Evolutionary conservation across 257 asterid genomes (phyloP).

Genomic region (Lavandula angustifolia): DNA sequence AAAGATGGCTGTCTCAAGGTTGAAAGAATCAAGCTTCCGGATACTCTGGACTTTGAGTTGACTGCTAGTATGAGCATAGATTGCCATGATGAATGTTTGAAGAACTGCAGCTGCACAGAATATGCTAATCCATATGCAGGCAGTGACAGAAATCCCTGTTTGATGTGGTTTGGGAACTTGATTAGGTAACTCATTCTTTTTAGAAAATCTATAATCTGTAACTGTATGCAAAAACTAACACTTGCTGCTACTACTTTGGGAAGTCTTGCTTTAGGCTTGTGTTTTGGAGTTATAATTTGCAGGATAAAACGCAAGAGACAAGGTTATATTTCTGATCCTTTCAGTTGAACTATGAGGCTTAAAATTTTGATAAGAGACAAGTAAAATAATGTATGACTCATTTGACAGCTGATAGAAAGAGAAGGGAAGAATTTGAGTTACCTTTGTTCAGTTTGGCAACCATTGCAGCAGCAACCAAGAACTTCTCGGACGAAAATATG

Average conservation of each 20-base stretch:
- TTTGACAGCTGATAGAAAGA: neutral
- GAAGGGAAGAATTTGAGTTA: slow-evolving; percentile 9
- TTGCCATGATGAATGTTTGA: slow-evolving; percentile 24
- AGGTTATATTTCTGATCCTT: slow-evolving; percentile 9
- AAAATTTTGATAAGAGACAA: too few relatives aligned
- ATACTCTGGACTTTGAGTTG: neutral
- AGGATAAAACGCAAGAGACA: neutral
- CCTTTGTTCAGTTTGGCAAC: slow-evolving; percentile 19
- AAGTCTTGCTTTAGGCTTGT: neutral
- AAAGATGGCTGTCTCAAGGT: slow-evolving; percentile 17
- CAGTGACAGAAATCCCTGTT: slow-evolving; percentile 6
- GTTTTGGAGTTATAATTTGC: neutral
- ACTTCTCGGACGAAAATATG: slow-evolving; percentile 17
- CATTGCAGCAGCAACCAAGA: slow-evolving; percentile 18
- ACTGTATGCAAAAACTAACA: neutral
- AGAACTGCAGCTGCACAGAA: slow-evolving; percentile 25
- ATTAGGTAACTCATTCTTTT: slow-evolving; percentile 5
- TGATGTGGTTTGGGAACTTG: slow-evolving; percentile 31
- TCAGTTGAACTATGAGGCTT: neutral
- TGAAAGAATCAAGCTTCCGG: slow-evolving; percentile 17
- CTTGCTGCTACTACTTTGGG: neutral
- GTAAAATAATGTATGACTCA: neutral
- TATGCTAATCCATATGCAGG: slow-evolving; percentile 11
- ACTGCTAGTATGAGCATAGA: neutral
- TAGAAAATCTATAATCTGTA: neutral